Evolutionary conservation across 2,329 filamentous ascomycete species (phyloP).

Genomic region (Pezicula rhizophila): DNA sequence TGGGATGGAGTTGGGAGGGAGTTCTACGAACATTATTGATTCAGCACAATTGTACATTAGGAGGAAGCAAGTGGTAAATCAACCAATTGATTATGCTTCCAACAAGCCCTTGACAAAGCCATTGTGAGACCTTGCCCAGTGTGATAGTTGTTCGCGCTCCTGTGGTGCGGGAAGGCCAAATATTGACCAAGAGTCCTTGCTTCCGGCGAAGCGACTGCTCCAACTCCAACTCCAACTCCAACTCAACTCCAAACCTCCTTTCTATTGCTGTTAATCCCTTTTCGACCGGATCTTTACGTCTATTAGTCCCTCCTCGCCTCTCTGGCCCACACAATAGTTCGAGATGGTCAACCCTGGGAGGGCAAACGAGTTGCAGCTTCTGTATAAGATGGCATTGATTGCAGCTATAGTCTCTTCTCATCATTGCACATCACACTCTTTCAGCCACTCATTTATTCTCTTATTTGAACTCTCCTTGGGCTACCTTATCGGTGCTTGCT

Average conservation of each 20-base stretch:
- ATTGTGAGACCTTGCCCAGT: neutral
- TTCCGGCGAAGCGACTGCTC: neutral
- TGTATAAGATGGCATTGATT: neutral
- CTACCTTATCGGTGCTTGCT: neutral
- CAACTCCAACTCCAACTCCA: no score
- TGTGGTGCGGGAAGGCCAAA: neutral
- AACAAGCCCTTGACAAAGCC: neutral
- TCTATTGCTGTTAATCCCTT: neutral
- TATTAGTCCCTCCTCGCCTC: neutral
- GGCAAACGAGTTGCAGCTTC: neutral
- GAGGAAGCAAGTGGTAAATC: conserved; percentile 12
- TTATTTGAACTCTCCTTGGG: neutral
- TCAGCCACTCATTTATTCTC: neutral
- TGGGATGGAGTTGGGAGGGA: conserved; percentile 10
- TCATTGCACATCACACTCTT: neutral
- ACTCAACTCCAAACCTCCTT: neutral
- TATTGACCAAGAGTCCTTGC: neutral
- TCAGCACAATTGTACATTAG: conserved; percentile 19
- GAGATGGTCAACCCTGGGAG: no score
- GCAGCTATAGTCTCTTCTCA: neutral
- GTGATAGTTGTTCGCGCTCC: neutral
- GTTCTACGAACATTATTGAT: conserved; percentile 5
- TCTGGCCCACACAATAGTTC: neutral
- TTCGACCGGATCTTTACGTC: neutral
- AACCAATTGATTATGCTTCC: conserved; percentile 12